Base-by-base conservation (phyloP, 306 rosid genomes). In the Arachis hypogaea region DNA sequence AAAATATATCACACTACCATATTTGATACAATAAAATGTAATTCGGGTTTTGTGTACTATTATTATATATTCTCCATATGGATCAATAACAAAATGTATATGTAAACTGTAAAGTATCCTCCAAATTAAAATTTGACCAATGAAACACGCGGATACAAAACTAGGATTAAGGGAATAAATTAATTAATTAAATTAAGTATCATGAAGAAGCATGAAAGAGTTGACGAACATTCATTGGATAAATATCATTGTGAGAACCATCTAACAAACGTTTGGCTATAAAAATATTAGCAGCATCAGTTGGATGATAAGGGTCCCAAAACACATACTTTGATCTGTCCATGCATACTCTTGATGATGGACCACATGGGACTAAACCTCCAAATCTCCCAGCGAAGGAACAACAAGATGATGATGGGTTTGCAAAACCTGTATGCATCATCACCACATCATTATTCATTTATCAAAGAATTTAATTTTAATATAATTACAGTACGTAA, bases 261-360 rank as follows among this genome's bases (percentile, higher is more conserved):
- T 86, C 81, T 59, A 89, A 30, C 8, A 87, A 74, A 4, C 86
- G 81, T 63, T 72, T 73, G 11, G 96, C 88, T n/a, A 87, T 62
- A 60, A 87, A 77, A 10, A 67, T 52, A 60, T 92, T 89, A 2
- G 90, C 69, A 28, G 97, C 91, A 4, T 84, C 88, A 50, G 89
- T 69, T 1, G 93, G 91, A 78, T 91, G 95, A 51, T 44, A 89
- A 38, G 95, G 81, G 52, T 89, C 97, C 95, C 97, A 89, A 36
- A 87, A 91, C 81, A 87, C 84, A 44, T 77, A 84, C 73, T 87
- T 84, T 5, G 91, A 85, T 66, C 90, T 70, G 51, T 89, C 87
- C 44, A 1, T 33, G 12, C 93, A 89, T 6, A 85, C 80, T 60
- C 3, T 80, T 0, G 96, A 86, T 60, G 75, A 40, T 3, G 89